Evolutionary conservation across 2,329 filamentous ascomycete genomes (phyloP).

Genomic region (Colletotrichum sp.): DNA sequence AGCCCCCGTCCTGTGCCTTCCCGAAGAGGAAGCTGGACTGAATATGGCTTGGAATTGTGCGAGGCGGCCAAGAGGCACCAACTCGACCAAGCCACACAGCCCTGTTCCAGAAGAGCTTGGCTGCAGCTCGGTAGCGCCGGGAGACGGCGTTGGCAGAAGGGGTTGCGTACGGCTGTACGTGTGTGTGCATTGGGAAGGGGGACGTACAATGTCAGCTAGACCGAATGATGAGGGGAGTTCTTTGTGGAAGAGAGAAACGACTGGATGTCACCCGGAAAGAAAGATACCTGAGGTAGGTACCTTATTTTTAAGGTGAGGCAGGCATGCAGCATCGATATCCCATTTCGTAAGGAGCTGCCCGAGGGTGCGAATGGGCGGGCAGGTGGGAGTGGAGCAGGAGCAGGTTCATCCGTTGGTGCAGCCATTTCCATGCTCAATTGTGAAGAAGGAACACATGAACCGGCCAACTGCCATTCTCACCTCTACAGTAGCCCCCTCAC

Average conservation of each 20-base stretch:
- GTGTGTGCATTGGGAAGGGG: background rate
- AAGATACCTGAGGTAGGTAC: background rate
- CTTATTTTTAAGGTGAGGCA: background rate
- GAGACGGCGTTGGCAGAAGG: background rate
- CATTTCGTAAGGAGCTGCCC: background rate
- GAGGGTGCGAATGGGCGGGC: background rate
- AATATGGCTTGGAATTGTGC: background rate
- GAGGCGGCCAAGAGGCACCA: constrained; percentile 7
- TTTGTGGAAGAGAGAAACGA: background rate
- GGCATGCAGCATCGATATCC: background rate
- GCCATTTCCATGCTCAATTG: background rate
- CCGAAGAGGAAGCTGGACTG: constrained; percentile 9
- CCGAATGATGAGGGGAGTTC: background rate
- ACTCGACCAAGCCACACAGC: constrained; percentile 9
- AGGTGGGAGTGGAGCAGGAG: background rate
- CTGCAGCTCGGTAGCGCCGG: constrained; percentile 16
- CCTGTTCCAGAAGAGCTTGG: constrained; percentile 19
- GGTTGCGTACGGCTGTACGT: background rate
- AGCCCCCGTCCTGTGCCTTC: background rate
- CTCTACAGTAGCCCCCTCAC: background rate
- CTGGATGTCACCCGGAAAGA: background rate
- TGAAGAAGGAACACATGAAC: background rate
- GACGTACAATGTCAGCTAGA: background rate
- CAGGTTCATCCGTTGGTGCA: background rate
- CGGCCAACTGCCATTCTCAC: background rate